Evolutionary conservation across 140 eudicot species (phyloP).

Genomic region (Cichorium intybus): DNA sequence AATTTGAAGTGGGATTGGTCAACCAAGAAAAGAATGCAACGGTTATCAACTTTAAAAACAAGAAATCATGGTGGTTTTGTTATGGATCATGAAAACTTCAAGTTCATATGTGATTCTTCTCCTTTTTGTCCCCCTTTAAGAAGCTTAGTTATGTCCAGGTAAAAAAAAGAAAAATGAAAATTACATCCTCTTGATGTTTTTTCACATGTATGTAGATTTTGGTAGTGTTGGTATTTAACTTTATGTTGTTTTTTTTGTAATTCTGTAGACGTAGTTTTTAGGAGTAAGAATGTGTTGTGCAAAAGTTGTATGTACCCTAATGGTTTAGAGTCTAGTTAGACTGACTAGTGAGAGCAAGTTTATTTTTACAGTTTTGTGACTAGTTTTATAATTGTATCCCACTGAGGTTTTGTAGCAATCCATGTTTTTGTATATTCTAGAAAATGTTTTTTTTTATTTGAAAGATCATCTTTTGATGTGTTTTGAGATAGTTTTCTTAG

Average conservation of each 20-base stretch:
- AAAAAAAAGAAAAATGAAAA: no score
- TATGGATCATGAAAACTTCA: constrained; percentile 42
- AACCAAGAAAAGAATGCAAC: constrained; percentile 57
- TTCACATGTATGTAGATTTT: constrained; percentile 2
- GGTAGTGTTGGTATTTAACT: background rate
- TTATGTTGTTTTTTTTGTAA: background rate
- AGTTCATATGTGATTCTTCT: constrained; percentile 42
- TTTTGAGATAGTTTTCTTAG: background rate
- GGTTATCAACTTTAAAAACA: constrained; percentile 21
- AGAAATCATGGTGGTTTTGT: constrained; percentile 28
- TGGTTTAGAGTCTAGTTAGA: background rate
- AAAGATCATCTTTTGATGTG: background rate
- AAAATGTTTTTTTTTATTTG: background rate
- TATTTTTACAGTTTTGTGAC: background rate
- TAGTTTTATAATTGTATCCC: background rate
- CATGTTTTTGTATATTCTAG: background rate
- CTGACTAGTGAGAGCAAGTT: constrained; percentile 5
- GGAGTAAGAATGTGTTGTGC: background rate
- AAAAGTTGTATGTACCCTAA: background rate
- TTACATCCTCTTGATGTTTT: background rate
- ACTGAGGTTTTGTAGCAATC: background rate
- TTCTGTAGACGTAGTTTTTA: background rate
- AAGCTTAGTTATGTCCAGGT: constrained; percentile 72
- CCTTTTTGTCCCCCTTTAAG: constrained; percentile 40
- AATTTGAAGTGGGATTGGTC: constrained; percentile 66